These are phyloP conservation scores for Penicillium steckii DNA, from an alignment of 495 filamentous ascomycete genomes.

Conservation along the genomic window DNA sequence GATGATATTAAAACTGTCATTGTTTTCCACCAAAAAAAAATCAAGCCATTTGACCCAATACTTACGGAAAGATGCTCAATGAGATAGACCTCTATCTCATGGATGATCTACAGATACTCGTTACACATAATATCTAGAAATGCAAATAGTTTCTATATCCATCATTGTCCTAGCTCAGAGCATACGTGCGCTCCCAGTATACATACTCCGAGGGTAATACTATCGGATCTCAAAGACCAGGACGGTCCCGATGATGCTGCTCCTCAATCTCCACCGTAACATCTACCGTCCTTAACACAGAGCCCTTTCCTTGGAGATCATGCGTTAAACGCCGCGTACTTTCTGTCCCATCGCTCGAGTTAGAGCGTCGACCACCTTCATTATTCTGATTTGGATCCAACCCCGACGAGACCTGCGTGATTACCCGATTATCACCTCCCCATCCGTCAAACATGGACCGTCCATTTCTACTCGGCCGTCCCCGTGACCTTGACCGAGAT, in stretches of 20 bases:
- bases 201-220: too few relatives aligned
- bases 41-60: too few relatives aligned
- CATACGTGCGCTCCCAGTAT: too few relatives aligned
- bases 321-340: conserved; percentile 16
- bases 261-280: conserved; percentile 20
- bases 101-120: too few relatives aligned
- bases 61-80: too few relatives aligned
- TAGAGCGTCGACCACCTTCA: neutral
- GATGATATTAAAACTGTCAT: too few relatives aligned
- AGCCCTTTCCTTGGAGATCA: conserved; percentile 2
- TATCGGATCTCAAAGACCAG: too few relatives aligned
- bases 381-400: neutral
- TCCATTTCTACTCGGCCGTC: neutral
- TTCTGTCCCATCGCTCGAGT: neutral
- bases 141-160: too few relatives aligned
- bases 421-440: conserved; percentile 5
- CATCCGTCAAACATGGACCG: conserved; percentile 5
- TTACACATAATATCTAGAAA: too few relatives aligned
- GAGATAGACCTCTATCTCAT: too few relatives aligned
- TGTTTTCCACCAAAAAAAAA: too few relatives aligned
- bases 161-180: too few relatives aligned
- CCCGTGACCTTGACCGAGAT: neutral
- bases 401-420: conserved; percentile 7
- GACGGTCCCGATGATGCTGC: neutral
- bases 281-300: conserved; percentile 21